phyloP scores from a whole-genome alignment of 2,329 filamentous ascomycete genomes.

The Alternaria burnsii region DNA sequence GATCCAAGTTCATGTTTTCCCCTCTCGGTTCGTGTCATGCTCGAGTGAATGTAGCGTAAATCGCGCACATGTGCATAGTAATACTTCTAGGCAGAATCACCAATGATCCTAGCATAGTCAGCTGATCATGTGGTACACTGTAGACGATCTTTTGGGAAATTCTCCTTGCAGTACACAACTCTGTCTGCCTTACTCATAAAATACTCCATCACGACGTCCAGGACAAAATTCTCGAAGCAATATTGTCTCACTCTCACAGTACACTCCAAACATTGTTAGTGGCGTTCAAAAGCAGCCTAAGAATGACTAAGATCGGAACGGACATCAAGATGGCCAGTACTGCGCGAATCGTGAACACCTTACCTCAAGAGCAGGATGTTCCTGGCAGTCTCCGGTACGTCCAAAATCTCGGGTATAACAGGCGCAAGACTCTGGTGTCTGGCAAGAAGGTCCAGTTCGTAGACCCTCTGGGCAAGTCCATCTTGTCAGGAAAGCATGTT shows the following conservation, averaged over 20 bases:
- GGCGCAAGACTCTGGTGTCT: neutral
- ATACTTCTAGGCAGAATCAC: neutral
- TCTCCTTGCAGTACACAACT: neutral
- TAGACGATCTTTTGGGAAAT: neutral
- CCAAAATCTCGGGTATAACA: neutral
- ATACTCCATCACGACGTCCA: neutral
- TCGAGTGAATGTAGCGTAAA: neutral
- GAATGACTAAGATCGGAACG: neutral
- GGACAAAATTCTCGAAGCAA: neutral
- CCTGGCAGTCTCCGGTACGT: neutral
- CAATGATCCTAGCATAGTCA: neutral
- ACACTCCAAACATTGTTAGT: neutral
- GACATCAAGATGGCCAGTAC: neutral
- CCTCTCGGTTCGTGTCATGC: neutral
- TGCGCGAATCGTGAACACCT: neutral
- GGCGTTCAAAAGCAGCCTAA: neutral
- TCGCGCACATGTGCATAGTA: neutral
- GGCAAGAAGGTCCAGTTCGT: neutral
- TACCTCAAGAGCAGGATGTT: neutral
- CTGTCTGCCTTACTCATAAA: neutral
- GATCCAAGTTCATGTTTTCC: fast-evolving
- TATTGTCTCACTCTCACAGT: neutral
- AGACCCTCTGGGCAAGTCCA: neutral
- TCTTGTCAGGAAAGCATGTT: neutral
- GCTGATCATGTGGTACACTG: neutral